phyloP scores from a whole-genome alignment of 768 basidiomycete genomes.

The Trichaptum fuscoviolaceum region DNA sequence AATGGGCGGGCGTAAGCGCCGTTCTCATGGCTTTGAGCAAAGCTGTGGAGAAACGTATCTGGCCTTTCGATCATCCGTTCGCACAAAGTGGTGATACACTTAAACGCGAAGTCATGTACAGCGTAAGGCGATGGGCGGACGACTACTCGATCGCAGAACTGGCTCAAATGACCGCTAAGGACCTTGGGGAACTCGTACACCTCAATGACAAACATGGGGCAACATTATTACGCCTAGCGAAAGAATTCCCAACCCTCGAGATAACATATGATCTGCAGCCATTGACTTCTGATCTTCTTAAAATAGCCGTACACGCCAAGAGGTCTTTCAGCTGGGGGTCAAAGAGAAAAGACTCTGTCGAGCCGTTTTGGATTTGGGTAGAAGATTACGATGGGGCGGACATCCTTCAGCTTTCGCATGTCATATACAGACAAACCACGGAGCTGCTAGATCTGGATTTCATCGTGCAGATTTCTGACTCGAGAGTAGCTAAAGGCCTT shows the following conservation, averaged over 20 bases:
- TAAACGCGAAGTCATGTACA: constrained; percentile 71
- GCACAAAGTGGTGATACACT: constrained; percentile 61
- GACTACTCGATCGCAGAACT: constrained; percentile 75
- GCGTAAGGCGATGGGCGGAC: constrained; percentile 73
- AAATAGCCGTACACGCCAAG: constrained; percentile 57
- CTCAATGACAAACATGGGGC: constrained; percentile 82
- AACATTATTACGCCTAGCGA: constrained; percentile 73
- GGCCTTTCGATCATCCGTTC: constrained; percentile 93
- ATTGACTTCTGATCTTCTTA: constrained; percentile 77
- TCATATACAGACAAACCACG: constrained; percentile 67
- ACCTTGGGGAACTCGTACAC: constrained; percentile 76
- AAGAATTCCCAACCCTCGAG: constrained; percentile 72
- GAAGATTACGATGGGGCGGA: constrained; percentile 79
- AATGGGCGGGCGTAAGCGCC: constrained; percentile 79
- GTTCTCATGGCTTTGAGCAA: constrained; percentile 90
- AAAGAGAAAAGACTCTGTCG: constrained; percentile 65
- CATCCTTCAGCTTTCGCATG: constrained; percentile 75
- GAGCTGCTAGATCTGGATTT: constrained; percentile 64
- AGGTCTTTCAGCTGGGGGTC: constrained; percentile 77
- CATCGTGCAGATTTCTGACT: constrained; percentile 64
- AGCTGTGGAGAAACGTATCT: constrained; percentile 84
- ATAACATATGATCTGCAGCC: constrained; percentile 73
- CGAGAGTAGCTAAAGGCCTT: constrained; percentile 55
- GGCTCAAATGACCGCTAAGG: constrained; percentile 54
- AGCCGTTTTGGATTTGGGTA: constrained; percentile 96